Evolutionary conservation across 1,284 basidiomycete genomes (phyloP), one percentile per base, ranked within the genome.

Genomic region (Melampsora americana): DNA sequence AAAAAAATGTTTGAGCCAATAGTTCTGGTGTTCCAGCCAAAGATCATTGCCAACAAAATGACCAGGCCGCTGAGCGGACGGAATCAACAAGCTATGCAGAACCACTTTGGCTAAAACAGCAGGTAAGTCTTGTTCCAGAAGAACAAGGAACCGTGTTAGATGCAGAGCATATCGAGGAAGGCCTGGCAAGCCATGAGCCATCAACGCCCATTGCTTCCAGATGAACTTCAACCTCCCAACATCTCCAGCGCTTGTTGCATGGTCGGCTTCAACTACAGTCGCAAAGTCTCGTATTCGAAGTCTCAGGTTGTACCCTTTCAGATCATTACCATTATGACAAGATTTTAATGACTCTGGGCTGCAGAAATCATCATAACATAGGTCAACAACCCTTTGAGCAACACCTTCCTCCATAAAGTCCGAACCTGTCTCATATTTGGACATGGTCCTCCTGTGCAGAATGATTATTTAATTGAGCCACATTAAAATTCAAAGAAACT

Each of bases 91-190:
- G 5, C 16, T 70, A 14, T 46, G 59, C 61, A 60, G 9, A 26
- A 70, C 18, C 16, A 70, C 35, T 28, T 42, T 39, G 28, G 69
- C 69, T 20, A 70, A 60, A 3, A 53, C 44, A n/a, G 20, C 26
- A 5, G 69, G 69, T 9, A 70, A 60, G 20, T 60, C 61, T 30
- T 46, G n/a, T 46, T 70, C 42, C 11, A 70, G 6, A 5, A 70
- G 35, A 9, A 70, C 32, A 26, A 70, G 32, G 30, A 62, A 42
- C 12, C 46, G 59, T 12, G 68, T 32, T 16, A 70, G 50, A 53
- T 70, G 68, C n/a, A 28, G 14, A 16, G 68, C 44, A 46, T 70
- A 70, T 44, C 59, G 50, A 28, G 44, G n/a, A 14, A 70, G 68
- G 26, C 30, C 44, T 39, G 42, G 60, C n/a, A 70, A 28, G 26